Conservation (phyloP, 1,139 yeast species). For the Taphrina deformans region DNA sequence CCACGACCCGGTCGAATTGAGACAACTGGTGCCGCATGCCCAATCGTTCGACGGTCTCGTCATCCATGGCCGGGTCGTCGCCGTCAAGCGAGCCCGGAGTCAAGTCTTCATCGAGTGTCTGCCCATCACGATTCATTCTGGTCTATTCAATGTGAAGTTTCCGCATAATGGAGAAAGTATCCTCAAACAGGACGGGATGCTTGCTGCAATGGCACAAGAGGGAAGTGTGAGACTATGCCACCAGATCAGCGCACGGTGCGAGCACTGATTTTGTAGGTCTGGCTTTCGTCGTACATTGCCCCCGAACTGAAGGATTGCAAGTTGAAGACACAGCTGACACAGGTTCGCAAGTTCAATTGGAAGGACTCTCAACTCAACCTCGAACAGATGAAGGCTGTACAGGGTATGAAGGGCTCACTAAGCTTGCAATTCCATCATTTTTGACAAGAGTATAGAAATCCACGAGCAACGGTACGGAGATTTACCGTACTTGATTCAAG, state of each 20-base stretch:
- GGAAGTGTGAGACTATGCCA: neutral
- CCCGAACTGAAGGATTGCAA: slow-evolving; percentile 34
- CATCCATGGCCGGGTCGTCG: slow-evolving; percentile 34
- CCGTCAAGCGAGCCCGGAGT: slow-evolving; percentile 34
- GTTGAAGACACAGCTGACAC: slow-evolving; percentile 32
- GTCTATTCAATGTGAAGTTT: slow-evolving; percentile 36
- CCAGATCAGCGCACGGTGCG: neutral
- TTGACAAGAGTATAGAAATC: slow-evolving; percentile 30
- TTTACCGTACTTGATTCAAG: slow-evolving; percentile 37
- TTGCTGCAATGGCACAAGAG: slow-evolving; percentile 1
- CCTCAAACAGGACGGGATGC: neutral
- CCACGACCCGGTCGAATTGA: slow-evolving; percentile 35
- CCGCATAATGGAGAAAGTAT: slow-evolving; percentile 12
- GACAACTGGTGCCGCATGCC: slow-evolving; percentile 37
- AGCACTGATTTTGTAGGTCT: neutral
- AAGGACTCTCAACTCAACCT: slow-evolving; percentile 35
- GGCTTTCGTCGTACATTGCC: slow-evolving; percentile 27
- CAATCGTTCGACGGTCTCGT: slow-evolving; percentile 35
- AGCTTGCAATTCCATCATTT: too few species aligned
- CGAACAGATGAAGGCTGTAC: slow-evolving; percentile 35
- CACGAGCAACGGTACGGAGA: slow-evolving; percentile 35
- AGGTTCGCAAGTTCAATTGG: slow-evolving; percentile 35
- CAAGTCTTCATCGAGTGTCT: slow-evolving; percentile 35
- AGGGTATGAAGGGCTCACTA: slow-evolving; percentile 21
- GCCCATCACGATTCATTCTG: slow-evolving; percentile 30